A percentile compares a stretch with the other conserved stretches of the same genome.
Conservation (phyloP, 257 asterid genomes). For the Capsicum baccatum region DNA sequence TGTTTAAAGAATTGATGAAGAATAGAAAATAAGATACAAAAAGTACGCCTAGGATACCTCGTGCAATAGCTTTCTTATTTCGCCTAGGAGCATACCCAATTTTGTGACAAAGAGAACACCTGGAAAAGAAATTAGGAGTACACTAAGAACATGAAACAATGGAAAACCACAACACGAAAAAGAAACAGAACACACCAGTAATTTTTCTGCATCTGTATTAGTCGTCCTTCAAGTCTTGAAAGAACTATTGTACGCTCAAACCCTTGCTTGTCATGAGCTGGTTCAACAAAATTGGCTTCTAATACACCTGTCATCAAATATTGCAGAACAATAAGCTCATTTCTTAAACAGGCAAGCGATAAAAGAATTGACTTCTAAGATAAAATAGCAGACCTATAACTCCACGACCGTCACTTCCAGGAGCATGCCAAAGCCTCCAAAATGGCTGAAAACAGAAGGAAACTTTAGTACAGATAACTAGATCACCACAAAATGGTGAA, state of each 20-base stretch:
- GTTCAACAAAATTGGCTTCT: slow-evolving; percentile 98
- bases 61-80: slow-evolving; percentile 44
- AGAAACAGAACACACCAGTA: slow-evolving; percentile 68
- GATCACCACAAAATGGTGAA: background rate
- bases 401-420: slow-evolving; percentile 99
- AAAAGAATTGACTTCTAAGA: slow-evolving; percentile 22
- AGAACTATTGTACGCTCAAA: slow-evolving; percentile 94
- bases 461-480: slow-evolving; percentile 11
- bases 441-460: slow-evolving; percentile 68
- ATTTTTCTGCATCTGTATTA: slow-evolving; percentile 75
- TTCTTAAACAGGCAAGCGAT: slow-evolving; percentile 28
- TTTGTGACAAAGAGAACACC: slow-evolving; percentile 72
- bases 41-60: slow-evolving; percentile 46
- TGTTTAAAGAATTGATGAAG: background rate
- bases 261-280: slow-evolving; percentile 99
- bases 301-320: slow-evolving; percentile 63
- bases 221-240: slow-evolving; percentile 75
- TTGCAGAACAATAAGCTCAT: slow-evolving; percentile 33
- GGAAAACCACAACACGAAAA: slow-evolving; percentile 27
- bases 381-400: slow-evolving; percentile 74
- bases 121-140: slow-evolving; percentile 43
- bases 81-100: slow-evolving; percentile 89
- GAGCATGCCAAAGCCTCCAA: slow-evolving; percentile 97
- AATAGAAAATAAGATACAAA: background rate
- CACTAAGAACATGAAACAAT: background rate